These are phyloP conservation scores for Strobilomyces echinocephalus DNA, from an alignment of 768 basidiomycete species.

Conservation along the genomic window DNA sequence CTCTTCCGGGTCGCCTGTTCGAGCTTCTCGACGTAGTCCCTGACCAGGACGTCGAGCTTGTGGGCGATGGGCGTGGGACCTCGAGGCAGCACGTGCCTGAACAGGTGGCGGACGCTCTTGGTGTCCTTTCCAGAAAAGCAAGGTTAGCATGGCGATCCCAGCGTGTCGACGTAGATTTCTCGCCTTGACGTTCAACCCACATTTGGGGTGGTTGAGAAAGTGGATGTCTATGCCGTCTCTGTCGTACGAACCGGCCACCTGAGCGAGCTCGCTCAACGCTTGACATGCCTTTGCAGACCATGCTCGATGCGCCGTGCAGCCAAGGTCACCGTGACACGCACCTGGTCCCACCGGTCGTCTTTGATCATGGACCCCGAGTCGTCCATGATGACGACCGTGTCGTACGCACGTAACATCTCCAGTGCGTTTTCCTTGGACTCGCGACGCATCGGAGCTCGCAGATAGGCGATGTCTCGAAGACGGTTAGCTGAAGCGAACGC, in stretches of 20 bases:
- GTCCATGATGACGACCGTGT: conserved; percentile 57
- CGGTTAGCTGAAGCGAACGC: conserved; percentile 13
- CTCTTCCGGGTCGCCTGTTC: conserved; percentile 29
- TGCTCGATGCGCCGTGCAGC: background rate
- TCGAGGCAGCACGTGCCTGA: conserved; percentile 38
- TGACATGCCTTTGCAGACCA: conserved; percentile 6
- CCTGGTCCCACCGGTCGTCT: conserved; percentile 47
- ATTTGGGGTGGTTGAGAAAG: conserved; percentile 46
- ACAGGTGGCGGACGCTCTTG: conserved; percentile 36
- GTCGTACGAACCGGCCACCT: conserved; percentile 47
- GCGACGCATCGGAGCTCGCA: conserved; percentile 23
- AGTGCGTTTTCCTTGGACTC: conserved; percentile 28
- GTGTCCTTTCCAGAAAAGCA: conserved; percentile 30
- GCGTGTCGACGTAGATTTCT: background rate
- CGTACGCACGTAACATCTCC: conserved; percentile 41
- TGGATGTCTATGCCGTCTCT: conserved; percentile 57
- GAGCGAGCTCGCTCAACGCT: conserved; percentile 42
- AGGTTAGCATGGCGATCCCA: background rate
- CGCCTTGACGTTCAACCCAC: conserved; percentile 38
- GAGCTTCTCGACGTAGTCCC: conserved; percentile 34
- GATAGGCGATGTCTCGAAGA: conserved; percentile 20
- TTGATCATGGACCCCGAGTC: conserved; percentile 55
- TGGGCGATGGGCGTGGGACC: conserved; percentile 46
- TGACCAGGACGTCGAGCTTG: conserved; percentile 37
- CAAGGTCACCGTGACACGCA: conserved; percentile 13